Percentiles rank a stretch among this genome's conserved stretches.
Conservation (phyloP, 495 filamentous ascomycete genomes). For the Choiromyces venosus region DNA sequence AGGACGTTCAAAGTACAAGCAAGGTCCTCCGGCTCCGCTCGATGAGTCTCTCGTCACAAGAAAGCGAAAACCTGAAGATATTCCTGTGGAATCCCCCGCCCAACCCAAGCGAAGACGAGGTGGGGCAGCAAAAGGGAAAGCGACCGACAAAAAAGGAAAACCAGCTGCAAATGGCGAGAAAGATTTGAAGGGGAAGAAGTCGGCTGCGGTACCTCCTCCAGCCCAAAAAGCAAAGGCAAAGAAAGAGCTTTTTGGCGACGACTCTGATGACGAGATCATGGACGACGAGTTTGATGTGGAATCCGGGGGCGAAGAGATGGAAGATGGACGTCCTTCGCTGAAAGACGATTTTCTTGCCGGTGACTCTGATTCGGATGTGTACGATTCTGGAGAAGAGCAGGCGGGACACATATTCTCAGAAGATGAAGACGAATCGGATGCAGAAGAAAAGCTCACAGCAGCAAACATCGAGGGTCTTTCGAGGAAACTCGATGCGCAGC, state of each 20-base stretch:
- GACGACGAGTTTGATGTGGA: slow-evolving; percentile 56
- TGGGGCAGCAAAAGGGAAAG: slow-evolving; percentile 40
- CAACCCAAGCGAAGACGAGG: slow-evolving; percentile 42
- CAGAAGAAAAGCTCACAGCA: slow-evolving; percentile 84
- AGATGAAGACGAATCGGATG: slow-evolving; percentile 84
- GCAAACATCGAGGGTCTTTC: slow-evolving; percentile 94
- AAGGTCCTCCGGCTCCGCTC: slow-evolving; percentile 76
- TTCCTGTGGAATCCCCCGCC: not conserved
- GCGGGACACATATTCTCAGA: slow-evolving; percentile 76
- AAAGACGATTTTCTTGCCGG: slow-evolving; percentile 57
- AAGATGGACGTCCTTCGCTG: slow-evolving; percentile 42
- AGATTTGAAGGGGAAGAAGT: slow-evolving; percentile 43
- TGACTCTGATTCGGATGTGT: slow-evolving; percentile 57
- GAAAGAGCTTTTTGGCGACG: slow-evolving; percentile 35
- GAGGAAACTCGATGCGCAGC: slow-evolving; percentile 66
- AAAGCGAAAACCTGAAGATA: slow-evolving; percentile 42
- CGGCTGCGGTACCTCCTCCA: slow-evolving; percentile 40
- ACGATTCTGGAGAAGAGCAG: slow-evolving; percentile 66
- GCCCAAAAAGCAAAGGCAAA: slow-evolving; percentile 33
- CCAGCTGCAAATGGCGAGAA: slow-evolving; percentile 40
- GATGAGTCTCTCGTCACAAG: slow-evolving; percentile 69
- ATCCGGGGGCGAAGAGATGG: slow-evolving; percentile 51
- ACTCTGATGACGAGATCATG: slow-evolving; percentile 49
- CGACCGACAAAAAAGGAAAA: slow-evolving; percentile 19
- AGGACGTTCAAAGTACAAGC: slow-evolving; percentile 90